Base-by-base conservation (phyloP, 2,329 filamentous ascomycete species). In the Pseudocercospora musae region DNA sequence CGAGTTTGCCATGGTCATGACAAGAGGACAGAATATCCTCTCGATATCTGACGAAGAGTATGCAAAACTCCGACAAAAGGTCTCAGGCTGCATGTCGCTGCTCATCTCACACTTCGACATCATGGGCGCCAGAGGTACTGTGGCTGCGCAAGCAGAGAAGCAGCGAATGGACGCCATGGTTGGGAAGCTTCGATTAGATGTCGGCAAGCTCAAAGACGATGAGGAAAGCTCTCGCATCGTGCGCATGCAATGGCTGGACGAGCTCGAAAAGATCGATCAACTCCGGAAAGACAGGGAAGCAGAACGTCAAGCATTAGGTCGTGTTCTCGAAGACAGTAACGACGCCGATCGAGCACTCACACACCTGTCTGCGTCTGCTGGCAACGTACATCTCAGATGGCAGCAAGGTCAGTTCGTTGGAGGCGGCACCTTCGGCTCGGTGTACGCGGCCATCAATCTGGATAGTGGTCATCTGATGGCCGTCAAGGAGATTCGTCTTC, bases 101-200 rank as follows among this genome's bases (percentile, higher is more conserved):
- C 82, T 99, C 54, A 98, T 99, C 69, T 97, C 93, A 9, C 95
- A 99, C 77, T 99, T 99, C 72, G 95, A 99, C 76, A 98, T 99
- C 77, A 96, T 99, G 90, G 95, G 95, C 23, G 95, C 95, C 25
- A 87, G 94, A 71, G 96, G 93, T 6, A 97, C 89, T 46, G 84
- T 97, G 66, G 95, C 95, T 10, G 95, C 95, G 4, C 92, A 97
- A 77, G 92, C 92, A 1, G 95, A 99, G 78, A 93, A 92, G 75
- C 91, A 96, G 73, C 86, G 91, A 48, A 84, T 93, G 68, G 94
- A 97, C 71, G 89, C 91, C 27, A 81, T 92, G 63, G 85, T 89
- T 58, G 88, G 89, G 27, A 89, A 92, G 72, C 64, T 90, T 71
- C 85, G 89, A 66, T 82, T 95, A 66, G 92, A 96, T 72, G 87